Conservation (phyloP, 2,329 filamentous ascomycete species). For the Xylaria multiplex region DNA sequence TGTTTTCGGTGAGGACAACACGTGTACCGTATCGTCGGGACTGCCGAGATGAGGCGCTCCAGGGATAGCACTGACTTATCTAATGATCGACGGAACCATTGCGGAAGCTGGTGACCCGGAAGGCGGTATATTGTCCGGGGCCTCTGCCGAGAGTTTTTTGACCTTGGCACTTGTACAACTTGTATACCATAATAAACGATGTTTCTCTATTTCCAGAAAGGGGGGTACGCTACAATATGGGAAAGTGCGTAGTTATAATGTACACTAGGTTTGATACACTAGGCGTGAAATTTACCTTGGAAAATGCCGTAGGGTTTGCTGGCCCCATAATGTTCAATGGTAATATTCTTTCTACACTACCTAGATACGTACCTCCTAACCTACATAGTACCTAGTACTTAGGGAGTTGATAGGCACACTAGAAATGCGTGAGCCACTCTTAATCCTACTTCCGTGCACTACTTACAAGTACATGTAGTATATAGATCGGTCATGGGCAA, state of each 20-base stretch:
- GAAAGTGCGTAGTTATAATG: not conserved
- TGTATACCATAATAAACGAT: too few species aligned
- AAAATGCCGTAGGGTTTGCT: too few species aligned
- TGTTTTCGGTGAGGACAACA: slow-evolving; percentile 3
- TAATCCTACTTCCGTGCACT: too few species aligned
- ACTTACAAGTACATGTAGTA: too few species aligned
- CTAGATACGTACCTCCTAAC: too few species aligned
- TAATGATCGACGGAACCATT: slow-evolving; percentile 21
- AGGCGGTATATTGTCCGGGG: slow-evolving; percentile 20
- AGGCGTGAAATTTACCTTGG: not conserved
- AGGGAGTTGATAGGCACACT: too few species aligned
- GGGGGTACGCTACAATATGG: not conserved
- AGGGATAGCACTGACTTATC: slow-evolving; percentile 21
- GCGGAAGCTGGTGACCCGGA: slow-evolving; percentile 22
- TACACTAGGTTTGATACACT: not conserved
- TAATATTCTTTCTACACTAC: too few species aligned
- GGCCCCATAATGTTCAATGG: too few species aligned
- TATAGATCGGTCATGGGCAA: too few species aligned
- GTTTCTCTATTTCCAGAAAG: slow-evolving; percentile 6
- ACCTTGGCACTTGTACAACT: too few species aligned
- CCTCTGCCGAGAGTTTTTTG: slow-evolving; percentile 7
- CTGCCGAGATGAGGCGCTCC: slow-evolving; percentile 32
- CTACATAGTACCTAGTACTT: too few species aligned
- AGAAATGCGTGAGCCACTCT: too few species aligned
- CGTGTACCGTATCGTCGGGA: slow-evolving; percentile 32